A percentile compares a stretch with the other conserved stretches of the same genome.
Evolutionary conservation across 768 basidiomycete genomes (phyloP).

Genomic region (Suillus brevipes): DNA sequence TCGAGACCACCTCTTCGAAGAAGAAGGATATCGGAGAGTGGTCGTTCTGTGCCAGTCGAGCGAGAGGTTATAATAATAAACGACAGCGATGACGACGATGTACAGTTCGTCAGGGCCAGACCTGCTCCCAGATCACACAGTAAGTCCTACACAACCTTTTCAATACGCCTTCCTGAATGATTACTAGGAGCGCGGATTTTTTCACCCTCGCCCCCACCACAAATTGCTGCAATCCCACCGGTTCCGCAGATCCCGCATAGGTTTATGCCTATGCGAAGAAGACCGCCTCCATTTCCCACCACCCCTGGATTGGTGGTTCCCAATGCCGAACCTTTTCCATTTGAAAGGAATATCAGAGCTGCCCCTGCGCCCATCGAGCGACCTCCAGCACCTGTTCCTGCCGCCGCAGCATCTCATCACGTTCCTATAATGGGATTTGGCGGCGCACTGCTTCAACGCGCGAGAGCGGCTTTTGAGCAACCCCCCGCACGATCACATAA

Average conservation of each 20-base stretch:
- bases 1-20: conserved; percentile 27
- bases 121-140: conserved; percentile 20
- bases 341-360: conserved; percentile 40
- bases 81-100: conserved; percentile 44
- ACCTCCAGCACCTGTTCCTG: conserved; percentile 27
- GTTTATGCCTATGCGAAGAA: conserved; percentile 41
- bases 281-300: conserved; percentile 30
- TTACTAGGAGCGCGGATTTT: conserved; percentile 31
- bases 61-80: conserved; percentile 35
- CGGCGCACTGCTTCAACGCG: conserved; percentile 55
- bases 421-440: conserved; percentile 64
- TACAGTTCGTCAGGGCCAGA: conserved; percentile 28
- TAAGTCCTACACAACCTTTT: conserved; percentile 12
- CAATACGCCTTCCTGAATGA: conserved; percentile 4
- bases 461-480: conserved; percentile 23
- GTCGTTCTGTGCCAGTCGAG: conserved; percentile 18
- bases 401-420: conserved; percentile 54
- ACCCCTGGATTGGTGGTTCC: conserved; percentile 50
- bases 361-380: conserved; percentile 22
- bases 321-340: conserved; percentile 50
- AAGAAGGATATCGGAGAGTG: conserved; percentile 26
- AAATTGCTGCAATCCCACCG: conserved; percentile 46
- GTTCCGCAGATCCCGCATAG: conserved; percentile 50
- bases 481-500: conserved; percentile 11
- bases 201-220: conserved; percentile 52